Percentiles rank a stretch among this genome's conserved stretches.
These are phyloP conservation scores for Entrophospora sp. DNA, from an alignment of 192 early-diverging fungal genomes.

Conservation along the genomic window DNA sequence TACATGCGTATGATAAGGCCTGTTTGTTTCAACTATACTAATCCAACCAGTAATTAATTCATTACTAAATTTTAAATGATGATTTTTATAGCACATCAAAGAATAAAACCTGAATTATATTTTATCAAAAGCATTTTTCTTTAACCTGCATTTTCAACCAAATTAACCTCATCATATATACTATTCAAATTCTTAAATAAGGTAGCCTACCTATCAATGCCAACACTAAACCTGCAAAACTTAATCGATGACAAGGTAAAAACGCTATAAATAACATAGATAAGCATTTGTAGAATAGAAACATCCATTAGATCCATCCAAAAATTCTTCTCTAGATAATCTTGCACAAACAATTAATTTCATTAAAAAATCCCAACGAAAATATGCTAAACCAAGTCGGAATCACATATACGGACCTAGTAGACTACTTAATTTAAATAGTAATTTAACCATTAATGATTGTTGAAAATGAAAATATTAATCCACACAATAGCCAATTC, in stretches of 20 bases:
- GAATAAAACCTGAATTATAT: constrained; percentile 35
- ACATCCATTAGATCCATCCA: constrained; percentile 26
- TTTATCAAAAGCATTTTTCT: constrained; percentile 4
- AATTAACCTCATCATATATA: constrained; percentile 34
- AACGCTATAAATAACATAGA: constrained; percentile 33
- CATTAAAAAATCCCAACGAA: constrained; percentile 37
- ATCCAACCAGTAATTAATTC: constrained; percentile 83
- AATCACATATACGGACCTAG: constrained; percentile 52
- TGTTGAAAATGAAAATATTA: constrained; percentile 47
- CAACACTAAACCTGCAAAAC: constrained; percentile 25
- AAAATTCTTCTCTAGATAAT: constrained; percentile 19
- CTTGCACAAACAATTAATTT: constrained; percentile 34
- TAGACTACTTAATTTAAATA: constrained; percentile 43
- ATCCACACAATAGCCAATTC: constrained; percentile 39
- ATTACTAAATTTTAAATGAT: constrained; percentile 20
- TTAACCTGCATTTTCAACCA: constrained; percentile 29
- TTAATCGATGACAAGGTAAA: constrained; percentile 29
- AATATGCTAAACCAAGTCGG: constrained; percentile 42
- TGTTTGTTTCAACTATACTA: constrained; percentile 39
- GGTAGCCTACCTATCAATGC: constrained; percentile 22
- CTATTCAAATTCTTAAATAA: constrained; percentile 31
- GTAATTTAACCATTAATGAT: constrained; percentile 24
- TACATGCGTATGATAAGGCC: constrained; percentile 50
- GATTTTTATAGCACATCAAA: constrained; percentile 10
- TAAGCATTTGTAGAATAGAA: constrained; percentile 23